Conservation (phyloP, 768 basidiomycete genomes). For the Leccinellum albellum region DNA sequence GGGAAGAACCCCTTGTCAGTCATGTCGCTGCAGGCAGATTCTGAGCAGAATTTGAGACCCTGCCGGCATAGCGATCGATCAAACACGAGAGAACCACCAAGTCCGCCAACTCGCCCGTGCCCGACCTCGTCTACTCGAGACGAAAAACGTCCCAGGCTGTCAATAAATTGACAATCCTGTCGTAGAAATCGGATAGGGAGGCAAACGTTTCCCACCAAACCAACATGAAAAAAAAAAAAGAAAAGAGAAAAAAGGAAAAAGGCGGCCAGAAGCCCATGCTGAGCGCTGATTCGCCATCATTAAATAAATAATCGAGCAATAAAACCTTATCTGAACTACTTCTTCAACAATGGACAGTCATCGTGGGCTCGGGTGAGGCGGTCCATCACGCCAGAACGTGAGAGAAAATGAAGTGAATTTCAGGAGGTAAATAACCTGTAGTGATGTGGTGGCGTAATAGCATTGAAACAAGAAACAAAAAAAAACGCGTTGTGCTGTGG, state of each 20-base stretch:
- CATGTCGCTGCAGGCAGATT: neutral
- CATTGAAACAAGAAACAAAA: neutral
- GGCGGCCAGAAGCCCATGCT: conserved; percentile 12
- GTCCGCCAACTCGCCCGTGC: neutral
- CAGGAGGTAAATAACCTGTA: neutral
- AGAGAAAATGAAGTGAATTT: conserved; percentile 14
- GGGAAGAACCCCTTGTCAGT: neutral
- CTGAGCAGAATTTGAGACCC: neutral
- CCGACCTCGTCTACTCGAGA: conserved; percentile 1
- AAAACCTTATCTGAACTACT: conserved; percentile 19
- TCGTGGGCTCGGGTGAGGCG: conserved; percentile 15
- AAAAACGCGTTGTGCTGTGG: conserved; percentile 7
- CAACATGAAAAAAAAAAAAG: neutral
- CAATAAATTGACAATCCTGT: conserved; percentile 11
- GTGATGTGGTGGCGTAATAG: neutral
- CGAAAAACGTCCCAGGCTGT: conserved; percentile 1
- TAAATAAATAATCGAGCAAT: conserved; percentile 16
- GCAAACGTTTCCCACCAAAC: conserved; percentile 7
- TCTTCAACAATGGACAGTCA: conserved; percentile 8
- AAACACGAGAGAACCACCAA: neutral
- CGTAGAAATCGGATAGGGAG: neutral
- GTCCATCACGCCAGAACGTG: conserved; percentile 16
- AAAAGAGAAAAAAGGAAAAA: too few species aligned
- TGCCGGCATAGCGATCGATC: conserved; percentile 1
- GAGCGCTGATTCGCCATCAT: conserved; percentile 14